Evolutionary conservation across 2,329 filamentous ascomycete species (phyloP), one percentile per base, ranked within the genome.

Genomic region (Cercospora beticola): DNA sequence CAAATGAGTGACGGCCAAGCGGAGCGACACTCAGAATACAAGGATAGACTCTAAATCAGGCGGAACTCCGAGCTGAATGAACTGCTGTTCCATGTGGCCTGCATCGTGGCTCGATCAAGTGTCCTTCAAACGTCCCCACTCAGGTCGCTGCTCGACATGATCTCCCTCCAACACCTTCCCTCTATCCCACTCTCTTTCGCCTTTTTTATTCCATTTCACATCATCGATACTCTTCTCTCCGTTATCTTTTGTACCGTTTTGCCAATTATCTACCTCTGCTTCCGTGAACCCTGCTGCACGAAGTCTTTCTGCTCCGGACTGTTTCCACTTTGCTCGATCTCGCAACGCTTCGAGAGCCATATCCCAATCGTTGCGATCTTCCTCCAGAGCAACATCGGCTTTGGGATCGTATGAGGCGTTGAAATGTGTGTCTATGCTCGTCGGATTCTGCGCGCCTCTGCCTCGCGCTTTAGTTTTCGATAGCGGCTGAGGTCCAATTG

Each of bases 351-450:
- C 93, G 0, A 95, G 83, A 0, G 91, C 89, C 74, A 92, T 87
- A 56, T 92, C 91, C 93, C 93, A 97, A 68, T 92, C 88, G 69
- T 90, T 88, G 5, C 66, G 64, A 30, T 83, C 82, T 2, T 82
- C 78, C 69, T 72, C 70, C 0, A 71, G 56, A 46, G 84, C 81
- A 3, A 90, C 79, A 73, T 92, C 87, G n/a, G 82, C 77, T 6
- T 81, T 77, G 0, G 88, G 88, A 69, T 90, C 83, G 74, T 90
- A 90, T 18, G 80, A 86, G 1, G 88, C 82, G 0, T 90, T 89
- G 78, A 97, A 98, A 63, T 92, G 92, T 26, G 86, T 84, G 76
- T 97, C 93, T 72, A 97, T 96, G 9, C 87, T 88, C 4, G 85
- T 82, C 2, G 31, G 1, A 54, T 76, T 82, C 26, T 67, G 65